phyloP scores from a whole-genome alignment of 768 basidiomycete genomes.

The Wakefieldia striispora region DNA sequence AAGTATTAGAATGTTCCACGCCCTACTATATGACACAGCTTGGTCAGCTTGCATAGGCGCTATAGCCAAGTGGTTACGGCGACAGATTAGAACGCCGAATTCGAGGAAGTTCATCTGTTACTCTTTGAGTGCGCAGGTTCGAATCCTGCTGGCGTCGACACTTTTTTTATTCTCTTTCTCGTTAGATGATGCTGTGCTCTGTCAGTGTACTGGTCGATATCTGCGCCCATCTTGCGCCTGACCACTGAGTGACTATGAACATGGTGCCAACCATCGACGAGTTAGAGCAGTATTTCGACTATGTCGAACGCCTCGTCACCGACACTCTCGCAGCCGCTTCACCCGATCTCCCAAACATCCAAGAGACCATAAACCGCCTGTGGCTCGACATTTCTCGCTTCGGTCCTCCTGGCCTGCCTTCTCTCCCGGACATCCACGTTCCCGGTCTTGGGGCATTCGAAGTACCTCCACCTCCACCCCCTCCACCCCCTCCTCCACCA shows the following conservation, averaged over 20 bases:
- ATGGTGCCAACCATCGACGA: conserved; percentile 54
- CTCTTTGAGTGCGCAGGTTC: conserved; percentile 71
- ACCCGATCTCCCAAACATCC: conserved; percentile 59
- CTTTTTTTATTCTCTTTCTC: conserved; percentile 1
- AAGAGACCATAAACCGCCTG: conserved; percentile 63
- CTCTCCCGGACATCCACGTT: conserved; percentile 51
- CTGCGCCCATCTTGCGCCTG: neutral
- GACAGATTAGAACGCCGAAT: conserved; percentile 59
- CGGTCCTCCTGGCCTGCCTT: conserved; percentile 53
- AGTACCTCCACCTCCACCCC: conserved; percentile 59
- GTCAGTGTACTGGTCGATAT: neutral
- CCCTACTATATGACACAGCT: neutral
- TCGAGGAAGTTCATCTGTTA: conserved; percentile 45
- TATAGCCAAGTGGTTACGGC: conserved; percentile 81
- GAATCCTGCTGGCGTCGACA: conserved; percentile 62
- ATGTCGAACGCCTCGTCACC: conserved; percentile 61
- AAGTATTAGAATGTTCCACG: neutral
- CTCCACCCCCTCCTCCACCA: conserved; percentile 57
- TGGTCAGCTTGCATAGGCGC: conserved; percentile 38
- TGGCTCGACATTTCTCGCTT: conserved; percentile 82
- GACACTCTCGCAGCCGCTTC: conserved; percentile 55
- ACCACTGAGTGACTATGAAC: neutral
- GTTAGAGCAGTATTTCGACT: conserved; percentile 67
- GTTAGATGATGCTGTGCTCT: conserved; percentile 14
- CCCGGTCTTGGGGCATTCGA: conserved; percentile 71